Percentiles rank a stretch among this genome's conserved stretches.
Evolutionary conservation across 2,329 filamentous ascomycete genomes (phyloP).

Genomic region (Fusarium hainanense): DNA sequence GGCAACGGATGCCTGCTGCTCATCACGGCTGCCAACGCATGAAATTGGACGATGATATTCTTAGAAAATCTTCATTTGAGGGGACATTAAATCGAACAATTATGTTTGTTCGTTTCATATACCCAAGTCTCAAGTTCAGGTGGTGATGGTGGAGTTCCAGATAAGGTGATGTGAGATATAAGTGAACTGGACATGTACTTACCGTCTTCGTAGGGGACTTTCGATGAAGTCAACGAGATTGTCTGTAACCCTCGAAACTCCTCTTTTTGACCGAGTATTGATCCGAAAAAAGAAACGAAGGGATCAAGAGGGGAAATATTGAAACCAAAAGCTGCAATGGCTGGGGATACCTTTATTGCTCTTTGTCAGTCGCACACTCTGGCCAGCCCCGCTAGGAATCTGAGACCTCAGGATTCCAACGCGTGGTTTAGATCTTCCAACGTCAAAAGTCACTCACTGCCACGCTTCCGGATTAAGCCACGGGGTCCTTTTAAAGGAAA

Average conservation of each 20-base stretch:
- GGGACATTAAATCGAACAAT: background rate
- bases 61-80: background rate
- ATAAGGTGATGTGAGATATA: background rate
- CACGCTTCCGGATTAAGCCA: slow-evolving; percentile 41
- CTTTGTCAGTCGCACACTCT: slow-evolving; percentile 25
- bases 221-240: slow-evolving; percentile 7
- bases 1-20: slow-evolving; percentile 27
- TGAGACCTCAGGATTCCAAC: slow-evolving; percentile 46
- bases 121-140: background rate
- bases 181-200: slow-evolving; percentile 32
- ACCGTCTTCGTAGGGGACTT: slow-evolving; percentile 24
- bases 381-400: slow-evolving; percentile 43
- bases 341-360: slow-evolving; percentile 43
- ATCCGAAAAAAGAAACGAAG: slow-evolving; percentile 25
- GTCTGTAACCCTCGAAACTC: slow-evolving; percentile 18
- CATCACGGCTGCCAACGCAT: slow-evolving; percentile 23
- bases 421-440: slow-evolving; percentile 33
- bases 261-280: slow-evolving; percentile 32
- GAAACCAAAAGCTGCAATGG: slow-evolving; percentile 34
- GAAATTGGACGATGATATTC: background rate
- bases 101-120: background rate
- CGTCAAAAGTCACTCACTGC: slow-evolving; percentile 34
- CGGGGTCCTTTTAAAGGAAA: background rate
- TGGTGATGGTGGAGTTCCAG: slow-evolving; percentile 18
- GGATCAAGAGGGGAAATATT: slow-evolving; percentile 34